phyloP scores from a whole-genome alignment of 495 filamentous ascomycete species.

The Aspergillus conjunctus region DNA sequence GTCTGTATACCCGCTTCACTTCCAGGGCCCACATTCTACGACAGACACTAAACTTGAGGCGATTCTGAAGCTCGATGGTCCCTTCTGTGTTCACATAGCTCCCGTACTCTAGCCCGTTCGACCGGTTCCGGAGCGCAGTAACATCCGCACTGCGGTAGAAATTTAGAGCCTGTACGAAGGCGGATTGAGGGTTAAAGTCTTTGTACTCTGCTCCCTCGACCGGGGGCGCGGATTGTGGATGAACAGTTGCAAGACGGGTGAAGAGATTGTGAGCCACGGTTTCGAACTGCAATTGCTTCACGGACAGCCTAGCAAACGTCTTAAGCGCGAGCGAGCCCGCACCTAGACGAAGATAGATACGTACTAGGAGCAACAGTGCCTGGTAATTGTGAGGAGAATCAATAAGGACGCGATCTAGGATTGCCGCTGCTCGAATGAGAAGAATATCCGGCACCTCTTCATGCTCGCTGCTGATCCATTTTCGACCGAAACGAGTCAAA shows the following conservation, averaged over 20 bases:
- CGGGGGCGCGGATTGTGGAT: constrained; percentile 49
- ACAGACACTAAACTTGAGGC: constrained; percentile 42
- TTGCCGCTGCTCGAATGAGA: constrained; percentile 52
- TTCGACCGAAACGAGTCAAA: constrained; percentile 45
- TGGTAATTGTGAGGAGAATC: constrained; percentile 62
- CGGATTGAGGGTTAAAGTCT: constrained; percentile 47
- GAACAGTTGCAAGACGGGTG: constrained; percentile 59
- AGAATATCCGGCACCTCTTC: constrained; percentile 35
- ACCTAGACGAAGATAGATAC: constrained; percentile 57
- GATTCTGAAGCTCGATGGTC: constrained; percentile 42
- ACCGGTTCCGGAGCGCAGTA: constrained; percentile 37
- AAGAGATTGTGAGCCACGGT: constrained; percentile 59
- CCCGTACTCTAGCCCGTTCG: constrained; percentile 40
- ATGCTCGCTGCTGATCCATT: constrained; percentile 23
- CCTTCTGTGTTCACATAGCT: constrained; percentile 45
- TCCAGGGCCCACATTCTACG: constrained; percentile 47
- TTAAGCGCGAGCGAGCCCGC: constrained; percentile 55
- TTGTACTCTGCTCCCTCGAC: constrained; percentile 45
- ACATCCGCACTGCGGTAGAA: constrained; percentile 43
- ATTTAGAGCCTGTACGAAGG: constrained; percentile 44
- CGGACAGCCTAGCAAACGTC: constrained; percentile 55
- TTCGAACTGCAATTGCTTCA: constrained; percentile 64
- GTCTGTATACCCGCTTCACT: constrained; percentile 42
- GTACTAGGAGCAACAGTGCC: constrained; percentile 55
- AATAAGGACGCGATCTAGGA: constrained; percentile 52